Conservation (phyloP, 2,329 filamentous ascomycete genomes). For the Claviceps quebecensis region DNA sequence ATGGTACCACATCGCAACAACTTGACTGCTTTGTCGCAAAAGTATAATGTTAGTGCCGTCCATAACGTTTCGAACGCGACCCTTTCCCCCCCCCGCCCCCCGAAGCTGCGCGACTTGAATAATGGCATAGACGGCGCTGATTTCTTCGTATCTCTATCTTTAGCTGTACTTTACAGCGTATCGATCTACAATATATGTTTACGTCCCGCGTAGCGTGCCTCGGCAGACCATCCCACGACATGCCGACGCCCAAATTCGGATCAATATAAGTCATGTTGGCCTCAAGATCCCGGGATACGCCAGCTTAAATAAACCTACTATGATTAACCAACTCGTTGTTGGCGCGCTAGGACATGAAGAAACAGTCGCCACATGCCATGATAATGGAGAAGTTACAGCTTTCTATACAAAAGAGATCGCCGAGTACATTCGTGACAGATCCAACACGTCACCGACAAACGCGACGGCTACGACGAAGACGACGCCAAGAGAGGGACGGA, state of each 20-base stretch:
- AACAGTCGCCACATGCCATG: slow-evolving; percentile 51
- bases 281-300: slow-evolving; percentile 37
- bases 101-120: not conserved
- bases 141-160: not conserved
- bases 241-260: slow-evolving; percentile 37
- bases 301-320: slow-evolving; percentile 37
- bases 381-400: slow-evolving; percentile 62
- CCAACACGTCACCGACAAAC: not conserved
- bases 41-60: slow-evolving; percentile 31
- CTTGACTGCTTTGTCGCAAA: slow-evolving; percentile 42
- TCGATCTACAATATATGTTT: slow-evolving; percentile 42
- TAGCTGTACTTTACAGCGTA: slow-evolving; percentile 50
- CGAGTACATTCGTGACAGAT: slow-evolving; percentile 24
- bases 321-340: slow-evolving; percentile 54
- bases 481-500: slow-evolving; percentile 4
- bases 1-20: slow-evolving; percentile 35
- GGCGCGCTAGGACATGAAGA: slow-evolving; percentile 58
- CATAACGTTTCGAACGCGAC: not conserved
- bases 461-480: not conserved
- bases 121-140: slow-evolving; percentile 2
- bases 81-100: too few relatives aligned
- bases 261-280: slow-evolving; percentile 27
- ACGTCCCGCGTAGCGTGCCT: slow-evolving; percentile 31
- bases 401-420: slow-evolving; percentile 48
- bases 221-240: slow-evolving; percentile 32